phyloP scores from a whole-genome alignment of 164 flowering plant species.

The Stephania cephalantha region DNA sequence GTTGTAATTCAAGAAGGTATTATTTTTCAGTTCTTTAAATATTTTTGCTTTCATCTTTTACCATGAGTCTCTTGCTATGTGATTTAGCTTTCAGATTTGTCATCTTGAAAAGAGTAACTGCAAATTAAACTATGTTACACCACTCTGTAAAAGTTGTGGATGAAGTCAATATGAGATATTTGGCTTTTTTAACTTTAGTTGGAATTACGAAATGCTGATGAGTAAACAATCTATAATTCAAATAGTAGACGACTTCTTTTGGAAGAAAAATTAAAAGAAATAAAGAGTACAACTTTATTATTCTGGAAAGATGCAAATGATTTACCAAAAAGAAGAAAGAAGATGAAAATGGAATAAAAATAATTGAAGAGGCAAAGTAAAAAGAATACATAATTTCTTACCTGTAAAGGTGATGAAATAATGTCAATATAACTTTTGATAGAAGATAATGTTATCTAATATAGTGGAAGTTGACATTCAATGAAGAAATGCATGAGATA shows the following conservation, averaged over 20 bases:
- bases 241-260: not conserved
- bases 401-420: too few species aligned
- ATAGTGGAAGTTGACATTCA: too few species aligned
- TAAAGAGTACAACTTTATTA: not conserved
- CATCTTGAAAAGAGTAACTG: not conserved
- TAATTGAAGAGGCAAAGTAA: not conserved
- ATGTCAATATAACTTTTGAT: too few species aligned
- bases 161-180: not conserved
- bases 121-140: not conserved
- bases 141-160: not conserved
- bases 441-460: too few species aligned
- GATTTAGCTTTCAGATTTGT: not conserved
- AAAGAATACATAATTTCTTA: too few species aligned
- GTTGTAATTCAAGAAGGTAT: constrained; percentile 67
- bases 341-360: too few species aligned
- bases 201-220: not conserved
- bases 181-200: not conserved
- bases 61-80: not conserved
- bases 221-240: not conserved
- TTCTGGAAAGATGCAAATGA: too few species aligned
- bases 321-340: not conserved
- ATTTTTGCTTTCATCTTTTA: not conserved
- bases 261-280: not conserved
- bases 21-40: not conserved
- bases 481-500: too few species aligned